Conservation (phyloP, 176 grass and related monocot genomes). For the Avena eriantha region DNA sequence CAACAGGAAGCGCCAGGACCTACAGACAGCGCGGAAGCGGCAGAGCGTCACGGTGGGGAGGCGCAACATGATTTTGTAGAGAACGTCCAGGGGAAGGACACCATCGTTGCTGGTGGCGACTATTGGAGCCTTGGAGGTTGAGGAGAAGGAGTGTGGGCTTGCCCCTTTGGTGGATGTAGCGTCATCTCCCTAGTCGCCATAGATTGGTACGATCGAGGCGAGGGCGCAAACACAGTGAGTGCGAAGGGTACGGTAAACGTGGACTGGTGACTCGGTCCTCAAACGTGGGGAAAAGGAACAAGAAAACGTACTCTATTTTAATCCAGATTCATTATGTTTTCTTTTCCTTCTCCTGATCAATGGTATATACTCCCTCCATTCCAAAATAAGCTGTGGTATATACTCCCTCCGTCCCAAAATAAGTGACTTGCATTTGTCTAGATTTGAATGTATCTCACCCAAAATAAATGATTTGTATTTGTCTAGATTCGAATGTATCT, state of each 20-base stretch:
- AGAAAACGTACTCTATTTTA: not conserved
- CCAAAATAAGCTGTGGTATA: too few species aligned
- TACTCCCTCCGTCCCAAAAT: too few species aligned
- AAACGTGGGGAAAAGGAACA: not conserved
- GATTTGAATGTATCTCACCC: too few species aligned
- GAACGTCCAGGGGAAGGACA: not conserved
- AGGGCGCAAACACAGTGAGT: not conserved
- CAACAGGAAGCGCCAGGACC: not conserved
- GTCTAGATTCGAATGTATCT: too few species aligned
- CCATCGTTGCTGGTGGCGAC: not conserved
- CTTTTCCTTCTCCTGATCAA: too few species aligned
- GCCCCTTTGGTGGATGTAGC: not conserved
- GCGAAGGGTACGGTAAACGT: not conserved
- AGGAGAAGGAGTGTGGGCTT: not conserved
- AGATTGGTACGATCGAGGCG: not conserved
- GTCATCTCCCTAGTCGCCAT: not conserved
- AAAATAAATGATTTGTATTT: too few species aligned
- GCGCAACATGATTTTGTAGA: not conserved
- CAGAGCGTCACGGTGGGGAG: not conserved
- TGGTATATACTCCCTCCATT: too few species aligned
- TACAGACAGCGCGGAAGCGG: not conserved
- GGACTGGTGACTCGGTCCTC: not conserved
- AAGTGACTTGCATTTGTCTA: too few species aligned
- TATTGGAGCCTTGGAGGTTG: not conserved
- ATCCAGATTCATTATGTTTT: too few species aligned